Base-by-base conservation (phyloP, 2,329 filamentous ascomycete genomes). In the Pseudodiploospora longispora region DNA sequence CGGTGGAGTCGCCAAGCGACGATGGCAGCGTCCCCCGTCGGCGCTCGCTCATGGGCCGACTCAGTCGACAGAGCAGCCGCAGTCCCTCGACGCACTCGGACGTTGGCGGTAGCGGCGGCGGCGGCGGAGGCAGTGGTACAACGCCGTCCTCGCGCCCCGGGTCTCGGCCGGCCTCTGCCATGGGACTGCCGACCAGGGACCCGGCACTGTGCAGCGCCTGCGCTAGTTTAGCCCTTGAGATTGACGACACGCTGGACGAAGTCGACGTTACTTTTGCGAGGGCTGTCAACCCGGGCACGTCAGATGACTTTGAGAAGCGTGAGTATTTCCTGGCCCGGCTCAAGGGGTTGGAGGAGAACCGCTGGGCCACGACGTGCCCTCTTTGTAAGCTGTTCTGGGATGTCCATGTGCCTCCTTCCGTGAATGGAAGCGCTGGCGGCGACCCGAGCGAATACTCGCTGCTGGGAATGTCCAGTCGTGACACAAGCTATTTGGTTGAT, bases 11-110 rank as follows among this genome's bases (percentile, higher is more conserved):
- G 4, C 32, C 46, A 3, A 51, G 57, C 31, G 53, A 55, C 30
- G 55, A 61, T 19, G 54, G 55, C 6, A 52, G 54, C 28, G 51
- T 55, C 12, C 52, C 58, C 2, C 52, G 58, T n/a, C 56, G 57
- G 36, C 49, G 50, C 8, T 63, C 60, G 6, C 52, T 64, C 41
- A 64, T 64, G n/a, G 60, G 61, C 30, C 56, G 61, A 7, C 50
- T 64, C 33, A 64, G 61, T 43, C 60, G 61, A 53, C 60, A 61
- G 36, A 61, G 55, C 48, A 64, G 61, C 42, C 61, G 61, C 33
- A 63, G 60, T 31, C 59, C 60, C 4, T 64, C 61, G 30, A 58
- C 59, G 4, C 56, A 62, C 48, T 64, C 61, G 3, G 61, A 63
- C 36, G 46, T 44, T 38, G 19, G 19, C 19, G 19, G 19, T 19